Conservation (phyloP, 345 rosid species). For the Punica granatum region DNA sequence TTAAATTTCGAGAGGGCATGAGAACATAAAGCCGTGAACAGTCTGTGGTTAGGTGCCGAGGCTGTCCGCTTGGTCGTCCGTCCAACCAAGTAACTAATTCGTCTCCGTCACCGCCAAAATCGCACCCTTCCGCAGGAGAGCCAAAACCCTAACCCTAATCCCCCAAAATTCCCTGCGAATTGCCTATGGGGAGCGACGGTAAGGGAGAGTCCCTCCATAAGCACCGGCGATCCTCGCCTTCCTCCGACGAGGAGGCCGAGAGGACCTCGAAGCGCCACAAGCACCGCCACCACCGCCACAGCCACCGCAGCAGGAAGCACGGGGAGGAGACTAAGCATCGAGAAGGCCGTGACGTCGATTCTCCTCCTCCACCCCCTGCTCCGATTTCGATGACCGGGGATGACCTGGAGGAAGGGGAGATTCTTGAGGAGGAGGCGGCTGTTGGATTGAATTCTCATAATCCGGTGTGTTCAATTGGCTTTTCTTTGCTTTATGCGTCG, state of each 20-base stretch:
- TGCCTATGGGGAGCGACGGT: conserved; percentile 41
- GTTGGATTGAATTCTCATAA: conserved; percentile 16
- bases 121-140: not conserved
- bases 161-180: not conserved
- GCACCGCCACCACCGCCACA: conserved; percentile 59
- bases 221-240: conserved; percentile 46
- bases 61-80: not conserved
- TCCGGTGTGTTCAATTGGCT: conserved; percentile 65
- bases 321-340: conserved; percentile 30
- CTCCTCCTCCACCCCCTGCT: conserved; percentile 19
- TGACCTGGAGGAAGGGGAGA: conserved; percentile 97
- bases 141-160: conserved; percentile 16
- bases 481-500: not conserved
- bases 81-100: not conserved
- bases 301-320: conserved; percentile 48
- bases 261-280: conserved; percentile 74
- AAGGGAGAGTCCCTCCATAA: conserved; percentile 54
- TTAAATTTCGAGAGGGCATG: too few relatives aligned
- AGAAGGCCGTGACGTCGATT: conserved; percentile 25
- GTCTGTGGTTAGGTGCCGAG: not conserved
- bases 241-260: conserved; percentile 44
- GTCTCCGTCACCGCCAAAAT: not conserved
- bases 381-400: conserved; percentile 31
- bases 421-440: conserved; percentile 59
- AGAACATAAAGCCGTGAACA: not conserved